Percentiles rank a stretch among this genome's conserved stretches.
These are phyloP conservation scores for Clonostachys solani DNA, from an alignment of 2,329 filamentous ascomycete genomes.

Conservation along the genomic window DNA sequence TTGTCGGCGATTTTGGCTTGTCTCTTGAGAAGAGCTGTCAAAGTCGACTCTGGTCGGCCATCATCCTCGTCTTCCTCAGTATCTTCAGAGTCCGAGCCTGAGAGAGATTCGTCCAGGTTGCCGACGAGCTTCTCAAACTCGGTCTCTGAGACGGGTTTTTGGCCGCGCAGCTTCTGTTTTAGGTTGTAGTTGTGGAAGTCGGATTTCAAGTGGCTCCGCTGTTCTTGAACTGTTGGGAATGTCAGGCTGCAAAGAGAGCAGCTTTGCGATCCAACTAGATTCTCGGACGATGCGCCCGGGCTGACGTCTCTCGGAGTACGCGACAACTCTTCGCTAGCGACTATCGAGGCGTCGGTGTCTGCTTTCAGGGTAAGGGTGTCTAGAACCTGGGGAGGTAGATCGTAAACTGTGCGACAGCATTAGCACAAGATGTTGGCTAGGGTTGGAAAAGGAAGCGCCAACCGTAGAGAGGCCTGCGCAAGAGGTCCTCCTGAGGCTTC, in stretches of 20 bases:
- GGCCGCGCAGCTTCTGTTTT: constrained; percentile 81
- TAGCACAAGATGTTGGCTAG: background rate
- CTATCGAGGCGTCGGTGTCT: constrained; percentile 18
- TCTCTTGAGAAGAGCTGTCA: constrained; percentile 75
- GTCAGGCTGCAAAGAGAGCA: constrained; percentile 76
- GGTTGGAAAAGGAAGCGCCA: constrained; percentile 5
- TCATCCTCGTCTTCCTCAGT: constrained; percentile 69
- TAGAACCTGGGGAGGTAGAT: constrained; percentile 73
- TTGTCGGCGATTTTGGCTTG: constrained; percentile 69
- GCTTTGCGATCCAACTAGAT: constrained; percentile 60
- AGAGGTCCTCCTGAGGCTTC: constrained; percentile 37
- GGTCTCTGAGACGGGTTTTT: constrained; percentile 65
- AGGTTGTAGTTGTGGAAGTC: constrained; percentile 93
- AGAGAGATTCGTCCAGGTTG: constrained; percentile 85
- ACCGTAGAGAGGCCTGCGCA: constrained; percentile 49
- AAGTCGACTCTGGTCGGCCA: constrained; percentile 62
- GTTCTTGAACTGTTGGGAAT: constrained; percentile 72
- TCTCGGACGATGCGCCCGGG: constrained; percentile 21
- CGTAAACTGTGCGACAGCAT: constrained; percentile 58
- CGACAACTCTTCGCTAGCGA: constrained; percentile 11
- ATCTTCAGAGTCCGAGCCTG: constrained; percentile 75
- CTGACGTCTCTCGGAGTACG: constrained; percentile 8
- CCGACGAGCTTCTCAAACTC: constrained; percentile 87
- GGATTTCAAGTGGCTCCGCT: constrained; percentile 80
- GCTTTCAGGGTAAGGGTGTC: constrained; percentile 53